Conservation (phyloP, 2,329 filamentous ascomycete genomes). For the Calonectria pteridis region DNA sequence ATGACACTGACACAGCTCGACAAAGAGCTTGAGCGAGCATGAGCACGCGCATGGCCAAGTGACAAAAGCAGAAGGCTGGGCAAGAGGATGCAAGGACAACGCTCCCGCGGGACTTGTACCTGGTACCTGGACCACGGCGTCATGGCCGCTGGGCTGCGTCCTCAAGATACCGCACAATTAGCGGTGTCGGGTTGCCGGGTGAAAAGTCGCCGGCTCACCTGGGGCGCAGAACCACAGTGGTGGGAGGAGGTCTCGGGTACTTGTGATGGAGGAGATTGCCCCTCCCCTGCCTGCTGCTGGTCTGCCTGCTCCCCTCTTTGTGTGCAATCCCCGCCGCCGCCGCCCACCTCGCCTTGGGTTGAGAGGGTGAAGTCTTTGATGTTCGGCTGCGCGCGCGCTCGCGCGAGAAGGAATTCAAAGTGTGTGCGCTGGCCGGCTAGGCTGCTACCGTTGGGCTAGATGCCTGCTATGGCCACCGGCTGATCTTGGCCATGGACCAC, state of each 20-base stretch:
- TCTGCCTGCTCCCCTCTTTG: slow-evolving; percentile 7
- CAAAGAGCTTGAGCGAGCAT: neutral
- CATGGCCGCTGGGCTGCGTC: slow-evolving; percentile 9
- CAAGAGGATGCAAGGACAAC: neutral
- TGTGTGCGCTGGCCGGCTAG: neutral
- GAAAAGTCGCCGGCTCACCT: slow-evolving; percentile 19
- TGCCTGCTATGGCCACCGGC: neutral
- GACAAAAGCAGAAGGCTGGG: slow-evolving; percentile 17
- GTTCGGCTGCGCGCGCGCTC: neutral
- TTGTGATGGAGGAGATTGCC: slow-evolving; percentile 21
- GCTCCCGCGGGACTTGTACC: slow-evolving; percentile 17
- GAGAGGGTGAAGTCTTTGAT: slow-evolving; percentile 1
- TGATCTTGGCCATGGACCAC: slow-evolving; percentile 10
- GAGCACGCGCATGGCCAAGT: neutral
- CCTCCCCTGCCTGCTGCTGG: slow-evolving; percentile 9
- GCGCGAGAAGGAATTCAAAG: neutral
- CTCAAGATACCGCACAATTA: slow-evolving; percentile 5
- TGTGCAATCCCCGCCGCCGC: slow-evolving; percentile 15
- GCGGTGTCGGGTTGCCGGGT: slow-evolving; percentile 27
- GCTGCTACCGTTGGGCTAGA: neutral
- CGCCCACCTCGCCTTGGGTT: neutral
- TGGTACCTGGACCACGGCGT: slow-evolving; percentile 14
- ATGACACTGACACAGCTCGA: neutral
- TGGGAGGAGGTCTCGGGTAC: slow-evolving; percentile 17
- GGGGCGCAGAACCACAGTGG: neutral